phyloP scores from a whole-genome alignment of 1,139 yeast genomes.

The Ashbya aceris region DNA sequence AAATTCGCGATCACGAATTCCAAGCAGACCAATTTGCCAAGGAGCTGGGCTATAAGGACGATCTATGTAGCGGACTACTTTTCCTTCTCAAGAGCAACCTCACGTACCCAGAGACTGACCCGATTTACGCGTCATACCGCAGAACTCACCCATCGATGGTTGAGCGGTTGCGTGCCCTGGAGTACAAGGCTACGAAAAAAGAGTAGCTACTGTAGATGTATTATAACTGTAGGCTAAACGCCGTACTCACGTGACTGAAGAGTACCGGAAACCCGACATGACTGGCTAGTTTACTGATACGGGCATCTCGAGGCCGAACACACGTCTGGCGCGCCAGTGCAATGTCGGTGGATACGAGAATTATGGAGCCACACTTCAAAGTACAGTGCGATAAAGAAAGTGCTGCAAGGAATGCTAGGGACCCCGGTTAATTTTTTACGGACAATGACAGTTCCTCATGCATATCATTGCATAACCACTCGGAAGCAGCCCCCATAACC shows the following conservation, averaged over 20 bases:
- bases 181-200: constrained; percentile 40
- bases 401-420: too few species aligned
- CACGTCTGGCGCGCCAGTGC: too few species aligned
- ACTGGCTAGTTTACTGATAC: too few species aligned
- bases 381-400: too few species aligned
- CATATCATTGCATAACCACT: too few species aligned
- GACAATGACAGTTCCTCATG: too few species aligned
- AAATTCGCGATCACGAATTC: constrained; percentile 83
- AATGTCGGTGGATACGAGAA: too few species aligned
- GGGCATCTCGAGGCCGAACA: too few species aligned
- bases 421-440: too few species aligned
- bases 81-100: constrained; percentile 72
- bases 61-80: constrained; percentile 64
- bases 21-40: constrained; percentile 88
- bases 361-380: too few species aligned
- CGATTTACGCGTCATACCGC: constrained; percentile 81
- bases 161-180: constrained; percentile 75
- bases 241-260: not conserved
- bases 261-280: too few species aligned
- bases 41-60: constrained; percentile 57
- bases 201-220: constrained; percentile 8
- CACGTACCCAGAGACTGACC: constrained; percentile 77
- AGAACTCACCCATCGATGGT: constrained; percentile 86
- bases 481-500: too few species aligned
- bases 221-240: not conserved